Base-by-base conservation (phyloP, 768 basidiomycete species). In the Suillus paluster region DNA sequence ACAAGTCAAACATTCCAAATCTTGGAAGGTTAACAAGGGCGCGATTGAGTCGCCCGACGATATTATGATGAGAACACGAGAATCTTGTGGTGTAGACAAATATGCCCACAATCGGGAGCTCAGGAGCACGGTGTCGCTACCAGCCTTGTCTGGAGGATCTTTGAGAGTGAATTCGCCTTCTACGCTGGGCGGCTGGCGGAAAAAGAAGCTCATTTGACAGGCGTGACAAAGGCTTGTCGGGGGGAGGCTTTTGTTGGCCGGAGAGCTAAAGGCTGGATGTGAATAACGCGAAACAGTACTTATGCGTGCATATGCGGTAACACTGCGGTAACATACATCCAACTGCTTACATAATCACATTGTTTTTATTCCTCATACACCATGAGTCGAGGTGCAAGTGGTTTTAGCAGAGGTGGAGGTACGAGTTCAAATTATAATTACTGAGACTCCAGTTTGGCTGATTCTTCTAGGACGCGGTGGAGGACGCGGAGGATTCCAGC, bases 401-500 rank as follows among this genome's bases (percentile, higher is more conserved):
- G 85, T 63, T 83, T 80, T 70, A 75, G 81, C 63, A 79, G 89
- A 23, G 85, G 87, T 50, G 82, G 84, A 70, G 80, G 84, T 80
- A 64, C 15, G 54, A 59, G 73, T 50, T 46, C 44, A 3, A 23
- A 19, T 17, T 8, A 27, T 9, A 11, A 44, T 23, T 25, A 55
- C 17, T 33, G 36, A 33, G 17, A 11, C 36, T 53, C n/a, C n/a
- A 34, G 36, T 17, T 48, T 33, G 19, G 30, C 55, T 64, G 19
- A n/a, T 49, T 56, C 50, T 60, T 48, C 11, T 58, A 80, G 86
- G 79, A 58, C 82, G 89, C 33, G 88, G 89, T 30, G 84, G 82
- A 9, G 85, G 86, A n/a, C 80, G 91, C 11, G 88, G 90, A 44
- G 89, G 89, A 49, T 89, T 86, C 66, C 82, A 85, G 65, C 89